A percentile compares a stretch with the other conserved stretches of the same genome.
phyloP scores from a whole-genome alignment of 805 yeast genomes.

The Sugiyamaella chiloensis region DNA sequence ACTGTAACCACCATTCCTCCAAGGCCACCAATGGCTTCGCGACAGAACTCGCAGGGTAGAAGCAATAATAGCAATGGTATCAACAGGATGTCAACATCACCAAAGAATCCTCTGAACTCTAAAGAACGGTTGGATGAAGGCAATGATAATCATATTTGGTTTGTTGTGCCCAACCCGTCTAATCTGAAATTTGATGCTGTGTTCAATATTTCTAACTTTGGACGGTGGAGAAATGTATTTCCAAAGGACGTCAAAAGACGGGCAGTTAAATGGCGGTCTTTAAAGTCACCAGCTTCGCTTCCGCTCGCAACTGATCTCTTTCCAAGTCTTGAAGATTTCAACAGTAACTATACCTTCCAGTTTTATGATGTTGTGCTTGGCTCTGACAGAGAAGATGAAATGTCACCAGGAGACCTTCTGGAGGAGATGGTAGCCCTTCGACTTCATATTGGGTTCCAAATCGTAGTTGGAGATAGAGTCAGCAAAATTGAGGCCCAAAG shows the following conservation, averaged over 20 bases:
- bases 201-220: slow-evolving; percentile 57
- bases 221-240: slow-evolving; percentile 89
- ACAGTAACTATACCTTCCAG: slow-evolving; percentile 70
- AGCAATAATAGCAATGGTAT: neutral
- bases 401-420: slow-evolving; percentile 59
- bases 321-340: slow-evolving; percentile 67
- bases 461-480: slow-evolving; percentile 72
- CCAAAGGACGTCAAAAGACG: slow-evolving; percentile 66
- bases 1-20: neutral
- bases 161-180: slow-evolving; percentile 74
- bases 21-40: neutral
- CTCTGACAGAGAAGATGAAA: slow-evolving; percentile 50
- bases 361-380: slow-evolving; percentile 76
- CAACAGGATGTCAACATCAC: slow-evolving; percentile 10
- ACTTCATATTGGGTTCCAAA: slow-evolving; percentile 83
- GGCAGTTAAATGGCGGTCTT: slow-evolving; percentile 86
- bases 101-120: slow-evolving; percentile 1
- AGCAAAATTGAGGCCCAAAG: slow-evolving; percentile 61
- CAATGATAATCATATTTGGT: slow-evolving; percentile 45
- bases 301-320: slow-evolving; percentile 79
- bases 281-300: slow-evolving; percentile 88
- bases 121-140: slow-evolving; percentile 9
- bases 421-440: slow-evolving; percentile 85
- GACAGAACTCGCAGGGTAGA: slow-evolving; percentile 2
- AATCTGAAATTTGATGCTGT: slow-evolving; percentile 54